phyloP scores from a whole-genome alignment of 495 filamentous ascomycete species.

The Aspergillus asperescens region DNA sequence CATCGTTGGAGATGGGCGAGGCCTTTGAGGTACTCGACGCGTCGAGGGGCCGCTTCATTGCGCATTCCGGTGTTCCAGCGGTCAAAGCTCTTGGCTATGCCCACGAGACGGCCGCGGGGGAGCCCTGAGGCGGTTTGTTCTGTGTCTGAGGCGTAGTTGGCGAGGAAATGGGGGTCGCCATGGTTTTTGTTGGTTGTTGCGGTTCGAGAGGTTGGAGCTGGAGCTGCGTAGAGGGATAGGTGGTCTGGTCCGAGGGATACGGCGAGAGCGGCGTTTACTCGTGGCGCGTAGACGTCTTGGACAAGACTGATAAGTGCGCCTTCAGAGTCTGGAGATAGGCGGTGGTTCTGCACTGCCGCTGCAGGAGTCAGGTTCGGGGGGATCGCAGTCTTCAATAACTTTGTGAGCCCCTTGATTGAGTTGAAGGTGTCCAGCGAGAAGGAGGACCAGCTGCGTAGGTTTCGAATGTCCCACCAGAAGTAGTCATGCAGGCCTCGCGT shows the following conservation, averaged over 20 bases:
- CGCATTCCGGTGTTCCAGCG: slow-evolving; percentile 94
- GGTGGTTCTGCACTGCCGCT: slow-evolving; percentile 45
- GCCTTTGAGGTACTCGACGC: slow-evolving; percentile 79
- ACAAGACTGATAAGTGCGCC: slow-evolving; percentile 63
- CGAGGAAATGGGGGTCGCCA: slow-evolving; percentile 57
- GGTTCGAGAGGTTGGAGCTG: slow-evolving; percentile 49
- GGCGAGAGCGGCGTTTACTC: slow-evolving; percentile 70
- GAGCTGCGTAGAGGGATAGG: slow-evolving; percentile 50
- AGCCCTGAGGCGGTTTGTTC: slow-evolving; percentile 67
- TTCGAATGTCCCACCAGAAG: slow-evolving; percentile 93
- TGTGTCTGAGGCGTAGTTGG: slow-evolving; percentile 65
- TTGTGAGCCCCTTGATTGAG: slow-evolving; percentile 63
- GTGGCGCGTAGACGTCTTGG: slow-evolving; percentile 64
- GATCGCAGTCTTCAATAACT: slow-evolving; percentile 68
- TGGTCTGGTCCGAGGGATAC: slow-evolving; percentile 60
- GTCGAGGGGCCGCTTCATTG: slow-evolving; percentile 68
- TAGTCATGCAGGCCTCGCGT: slow-evolving; percentile 68
- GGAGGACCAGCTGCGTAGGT: slow-evolving; percentile 72
- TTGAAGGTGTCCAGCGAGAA: slow-evolving; percentile 71
- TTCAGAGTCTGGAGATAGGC: slow-evolving; percentile 68
- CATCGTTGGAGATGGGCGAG: slow-evolving; percentile 77
- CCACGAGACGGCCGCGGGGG: slow-evolving; percentile 74
- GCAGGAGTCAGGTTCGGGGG: slow-evolving; percentile 57
- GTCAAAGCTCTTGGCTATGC: slow-evolving; percentile 82
- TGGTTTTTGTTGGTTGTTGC: slow-evolving; percentile 46